phyloP scores from a whole-genome alignment of 2,329 filamentous ascomycete genomes.

The Fonsecaea pugnacius region DNA sequence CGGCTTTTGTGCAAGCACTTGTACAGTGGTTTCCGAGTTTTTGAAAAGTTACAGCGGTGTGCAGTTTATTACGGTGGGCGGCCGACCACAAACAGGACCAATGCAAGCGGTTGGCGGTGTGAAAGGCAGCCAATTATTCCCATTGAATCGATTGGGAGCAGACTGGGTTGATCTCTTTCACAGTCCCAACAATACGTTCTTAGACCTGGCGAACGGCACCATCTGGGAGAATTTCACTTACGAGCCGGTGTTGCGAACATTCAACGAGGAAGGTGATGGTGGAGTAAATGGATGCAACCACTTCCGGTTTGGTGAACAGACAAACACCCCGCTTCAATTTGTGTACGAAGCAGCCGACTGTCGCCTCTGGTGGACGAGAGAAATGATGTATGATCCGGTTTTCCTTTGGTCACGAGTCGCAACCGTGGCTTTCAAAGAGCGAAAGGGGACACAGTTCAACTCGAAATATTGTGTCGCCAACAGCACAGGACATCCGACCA shows the following conservation, averaged over 20 bases:
- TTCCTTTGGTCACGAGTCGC: slow-evolving; percentile 58
- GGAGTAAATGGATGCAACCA: slow-evolving; percentile 53
- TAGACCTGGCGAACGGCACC: slow-evolving; percentile 28
- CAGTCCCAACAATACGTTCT: slow-evolving; percentile 19
- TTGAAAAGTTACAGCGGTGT: slow-evolving; percentile 59
- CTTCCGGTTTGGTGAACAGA: slow-evolving; percentile 50
- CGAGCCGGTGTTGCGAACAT: slow-evolving; percentile 19
- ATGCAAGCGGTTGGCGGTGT: slow-evolving; percentile 71
- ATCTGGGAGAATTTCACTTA: slow-evolving; percentile 32
- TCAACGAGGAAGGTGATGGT: slow-evolving; percentile 38
- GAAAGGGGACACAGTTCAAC: slow-evolving; percentile 31
- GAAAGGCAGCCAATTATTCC: slow-evolving; percentile 53
- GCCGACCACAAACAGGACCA: slow-evolving; percentile 57
- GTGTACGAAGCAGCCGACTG: slow-evolving; percentile 65
- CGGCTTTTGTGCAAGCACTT: slow-evolving; percentile 63
- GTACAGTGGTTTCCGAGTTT: slow-evolving; percentile 61
- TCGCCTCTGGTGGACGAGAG: slow-evolving; percentile 61
- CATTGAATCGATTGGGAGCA: neutral
- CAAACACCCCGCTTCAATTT: slow-evolving; percentile 61
- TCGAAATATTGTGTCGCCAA: slow-evolving; percentile 32
- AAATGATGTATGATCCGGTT: slow-evolving; percentile 57
- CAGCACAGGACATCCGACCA: slow-evolving; percentile 33
- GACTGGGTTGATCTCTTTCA: slow-evolving; percentile 24
- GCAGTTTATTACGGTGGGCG: slow-evolving; percentile 63
- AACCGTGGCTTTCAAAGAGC: slow-evolving; percentile 44